A percentile compares a stretch with the other conserved stretches of the same genome.
Evolutionary conservation across 352 stramenopile genomes (phyloP).

Genomic region (Blastocystis sp.): DNA sequence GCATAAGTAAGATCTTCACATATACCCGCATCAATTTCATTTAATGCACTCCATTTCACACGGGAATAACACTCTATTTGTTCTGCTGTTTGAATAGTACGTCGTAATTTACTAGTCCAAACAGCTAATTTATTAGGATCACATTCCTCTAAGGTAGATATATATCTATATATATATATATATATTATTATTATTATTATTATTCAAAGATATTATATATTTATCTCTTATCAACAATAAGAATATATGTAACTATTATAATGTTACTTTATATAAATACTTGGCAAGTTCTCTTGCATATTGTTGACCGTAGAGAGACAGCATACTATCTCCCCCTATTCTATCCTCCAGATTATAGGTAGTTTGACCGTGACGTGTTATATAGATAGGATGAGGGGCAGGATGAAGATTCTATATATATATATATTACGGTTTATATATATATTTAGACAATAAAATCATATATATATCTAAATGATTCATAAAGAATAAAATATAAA

Average conservation of each 20-base stretch:
- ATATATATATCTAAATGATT: no score
- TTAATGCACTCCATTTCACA: conserved; percentile 49
- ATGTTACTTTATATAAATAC: conserved; percentile 1
- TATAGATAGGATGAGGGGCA: conserved; percentile 75
- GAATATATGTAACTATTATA: no score
- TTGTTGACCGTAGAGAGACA: conserved; percentile 47
- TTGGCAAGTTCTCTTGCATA: conserved; percentile 24
- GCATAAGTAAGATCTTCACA: conserved; percentile 91
- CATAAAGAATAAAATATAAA: no score
- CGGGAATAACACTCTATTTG: conserved; percentile 51
- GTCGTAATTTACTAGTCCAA: conserved; percentile 83
- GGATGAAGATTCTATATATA: conserved; percentile 81
- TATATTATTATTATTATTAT: no score
- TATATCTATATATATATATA: no score
- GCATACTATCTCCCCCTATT: conserved; percentile 80
- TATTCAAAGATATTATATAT: no score
- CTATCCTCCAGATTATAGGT: conserved; percentile 87
- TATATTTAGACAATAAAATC: no score
- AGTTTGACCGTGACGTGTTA: conserved; percentile 82
- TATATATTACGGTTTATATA: no score
- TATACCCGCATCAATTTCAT: conserved; percentile 80
- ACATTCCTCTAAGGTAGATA: conserved; percentile 1
- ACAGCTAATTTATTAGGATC: conserved; percentile 44
- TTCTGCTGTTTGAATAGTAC: conserved; percentile 79
- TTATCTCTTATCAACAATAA: no score